Evolutionary conservation across 202 grass and related monocot genomes (phyloP).

Genomic region (Brachypodium distachyon): DNA sequence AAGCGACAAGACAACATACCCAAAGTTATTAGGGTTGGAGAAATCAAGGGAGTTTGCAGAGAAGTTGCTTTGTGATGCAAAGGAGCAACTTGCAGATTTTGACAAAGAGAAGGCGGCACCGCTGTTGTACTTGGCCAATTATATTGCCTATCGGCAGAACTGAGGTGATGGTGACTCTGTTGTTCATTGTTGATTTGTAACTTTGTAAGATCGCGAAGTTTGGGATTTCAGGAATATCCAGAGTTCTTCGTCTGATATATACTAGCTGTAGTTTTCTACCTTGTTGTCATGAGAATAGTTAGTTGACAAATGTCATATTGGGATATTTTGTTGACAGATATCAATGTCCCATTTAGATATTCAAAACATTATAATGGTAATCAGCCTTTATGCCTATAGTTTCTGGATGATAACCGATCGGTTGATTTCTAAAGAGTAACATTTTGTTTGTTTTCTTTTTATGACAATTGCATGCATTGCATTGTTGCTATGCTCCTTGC

Average conservation of each 20-base stretch:
- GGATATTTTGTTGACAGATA: background rate
- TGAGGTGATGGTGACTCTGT: conserved; percentile 41
- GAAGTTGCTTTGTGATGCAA: conserved; percentile 49
- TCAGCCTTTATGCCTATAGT: background rate
- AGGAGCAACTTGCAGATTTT: conserved; percentile 50
- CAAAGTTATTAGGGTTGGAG: conserved; percentile 67
- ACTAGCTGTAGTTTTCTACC: conserved; percentile 30
- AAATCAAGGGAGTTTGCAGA: conserved; percentile 67
- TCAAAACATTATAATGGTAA: background rate
- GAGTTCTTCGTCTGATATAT: conserved; percentile 12
- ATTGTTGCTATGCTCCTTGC: background rate
- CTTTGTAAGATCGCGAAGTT: conserved; percentile 10
- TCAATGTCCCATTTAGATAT: background rate
- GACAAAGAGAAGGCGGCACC: conserved; percentile 62
- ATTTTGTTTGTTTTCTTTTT: background rate
- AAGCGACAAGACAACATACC: conserved; percentile 88
- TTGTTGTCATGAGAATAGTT: conserved; percentile 13
- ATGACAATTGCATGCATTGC: background rate
- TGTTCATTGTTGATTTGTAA: conserved; percentile 23
- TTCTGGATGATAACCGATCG: background rate
- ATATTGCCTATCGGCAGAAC: conserved; percentile 74
- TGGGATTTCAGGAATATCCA: conserved; percentile 10
- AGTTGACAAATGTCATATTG: conserved; percentile 6
- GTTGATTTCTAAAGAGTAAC: background rate
- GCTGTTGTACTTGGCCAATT: conserved; percentile 75